A percentile compares a stretch with the other conserved stretches of the same genome.
Evolutionary conservation across 2,329 filamentous ascomycete genomes (phyloP).

Genomic region (Alternaria alternata): DNA sequence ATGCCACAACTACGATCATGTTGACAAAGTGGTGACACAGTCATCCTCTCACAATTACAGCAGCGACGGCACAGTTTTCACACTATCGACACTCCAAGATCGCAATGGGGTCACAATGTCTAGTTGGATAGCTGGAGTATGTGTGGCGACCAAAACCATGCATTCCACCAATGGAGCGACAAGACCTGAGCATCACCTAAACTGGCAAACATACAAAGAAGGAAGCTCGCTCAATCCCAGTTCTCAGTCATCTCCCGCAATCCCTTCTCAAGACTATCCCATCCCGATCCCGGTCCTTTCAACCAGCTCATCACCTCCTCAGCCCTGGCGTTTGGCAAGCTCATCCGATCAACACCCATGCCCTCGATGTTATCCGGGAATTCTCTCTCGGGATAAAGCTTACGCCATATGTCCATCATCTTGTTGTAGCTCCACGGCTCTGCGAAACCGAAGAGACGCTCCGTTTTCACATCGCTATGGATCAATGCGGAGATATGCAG

Average conservation of each 20-base stretch:
- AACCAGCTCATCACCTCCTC: conserved; percentile 39
- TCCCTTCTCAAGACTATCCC: conserved; percentile 36
- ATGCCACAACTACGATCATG: too few relatives aligned
- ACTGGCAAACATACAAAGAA: background rate
- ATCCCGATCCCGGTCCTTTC: conserved; percentile 38
- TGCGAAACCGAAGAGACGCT: conserved; percentile 65
- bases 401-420: conserved; percentile 51
- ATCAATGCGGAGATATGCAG: conserved; percentile 63
- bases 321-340: conserved; percentile 31
- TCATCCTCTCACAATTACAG: background rate
- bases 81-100: too few relatives aligned
- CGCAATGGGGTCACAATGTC: too few relatives aligned
- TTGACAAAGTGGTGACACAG: background rate
- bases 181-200: background rate
- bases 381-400: conserved; percentile 51
- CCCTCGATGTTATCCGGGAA: conserved; percentile 40
- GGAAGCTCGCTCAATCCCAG: conserved; percentile 1
- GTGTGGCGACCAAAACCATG: too few relatives aligned
- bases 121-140: too few relatives aligned
- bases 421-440: conserved; percentile 58
- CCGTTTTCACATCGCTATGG: conserved; percentile 54
- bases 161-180: too few relatives aligned
- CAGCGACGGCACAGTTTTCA: too few relatives aligned
- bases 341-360: conserved; percentile 26
- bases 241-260: conserved; percentile 26